Evolutionary conservation across 1,284 basidiomycete species (phyloP).

Genomic region (Pascua guehoae): DNA sequence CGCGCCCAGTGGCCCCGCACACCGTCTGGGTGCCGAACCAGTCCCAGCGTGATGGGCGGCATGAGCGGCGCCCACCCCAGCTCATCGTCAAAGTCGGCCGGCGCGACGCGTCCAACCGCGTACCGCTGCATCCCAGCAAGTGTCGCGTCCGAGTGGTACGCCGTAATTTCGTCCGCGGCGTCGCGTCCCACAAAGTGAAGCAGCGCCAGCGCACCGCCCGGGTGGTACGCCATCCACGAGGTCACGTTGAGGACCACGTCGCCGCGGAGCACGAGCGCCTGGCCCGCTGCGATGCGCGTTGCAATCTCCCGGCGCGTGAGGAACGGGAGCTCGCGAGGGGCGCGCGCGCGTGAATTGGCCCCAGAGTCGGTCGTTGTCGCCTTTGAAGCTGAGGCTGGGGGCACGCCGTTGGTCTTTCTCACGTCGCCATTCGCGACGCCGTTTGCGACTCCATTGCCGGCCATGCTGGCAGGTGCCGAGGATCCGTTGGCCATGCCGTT

Average conservation of each 20-base stretch:
- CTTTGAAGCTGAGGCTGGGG: neutral
- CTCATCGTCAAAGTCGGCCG: constrained; percentile 14
- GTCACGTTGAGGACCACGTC: constrained; percentile 74
- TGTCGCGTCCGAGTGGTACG: constrained; percentile 76
- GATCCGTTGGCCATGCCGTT: too few species aligned
- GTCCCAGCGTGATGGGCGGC: constrained; percentile 84
- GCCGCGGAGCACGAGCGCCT: constrained; percentile 75
- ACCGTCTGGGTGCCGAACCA: constrained; percentile 57
- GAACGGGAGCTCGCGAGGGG: constrained; percentile 4
- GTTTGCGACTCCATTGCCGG: too few species aligned
- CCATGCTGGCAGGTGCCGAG: too few species aligned
- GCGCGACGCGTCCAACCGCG: constrained; percentile 68
- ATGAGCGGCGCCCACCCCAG: constrained; percentile 72
- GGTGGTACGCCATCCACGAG: constrained; percentile 79
- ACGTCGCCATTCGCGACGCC: too few species aligned
- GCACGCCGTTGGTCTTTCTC: neutral
- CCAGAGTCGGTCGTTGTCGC: neutral
- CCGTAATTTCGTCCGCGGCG: constrained; percentile 89
- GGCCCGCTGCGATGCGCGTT: constrained; percentile 63
- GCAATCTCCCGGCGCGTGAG: constrained; percentile 36
- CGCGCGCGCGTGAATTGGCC: neutral
- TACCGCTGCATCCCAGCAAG: constrained; percentile 65
- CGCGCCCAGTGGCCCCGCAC: constrained; percentile 41
- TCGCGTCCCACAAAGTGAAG: constrained; percentile 96
- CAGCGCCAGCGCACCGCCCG: constrained; percentile 83